phyloP scores from a whole-genome alignment of 2,329 filamentous ascomycete genomes.

The Balansia obtecta region DNA sequence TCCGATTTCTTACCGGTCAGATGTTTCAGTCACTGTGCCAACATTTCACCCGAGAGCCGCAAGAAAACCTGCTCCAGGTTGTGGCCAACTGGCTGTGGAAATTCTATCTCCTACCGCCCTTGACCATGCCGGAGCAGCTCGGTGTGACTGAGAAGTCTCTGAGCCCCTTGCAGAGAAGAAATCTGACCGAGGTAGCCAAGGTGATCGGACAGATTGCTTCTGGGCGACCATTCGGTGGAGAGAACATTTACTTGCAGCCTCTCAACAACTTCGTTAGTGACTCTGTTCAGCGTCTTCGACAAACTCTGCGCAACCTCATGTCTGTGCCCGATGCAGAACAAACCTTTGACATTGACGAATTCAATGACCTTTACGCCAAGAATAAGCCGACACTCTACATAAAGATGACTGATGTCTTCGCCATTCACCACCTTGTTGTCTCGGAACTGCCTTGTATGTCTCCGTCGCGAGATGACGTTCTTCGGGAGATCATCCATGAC shows the following conservation, averaged over 20 bases:
- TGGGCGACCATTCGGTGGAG: constrained; percentile 82
- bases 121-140: constrained; percentile 82
- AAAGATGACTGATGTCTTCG: constrained; percentile 95
- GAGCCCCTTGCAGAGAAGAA: constrained; percentile 84
- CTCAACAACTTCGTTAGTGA: constrained; percentile 85
- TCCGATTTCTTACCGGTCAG: constrained; percentile 78
- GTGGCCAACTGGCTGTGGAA: constrained; percentile 91
- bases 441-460: constrained; percentile 68
- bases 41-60: constrained; percentile 70
- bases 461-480: constrained; percentile 68
- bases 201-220: constrained; percentile 79
- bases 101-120: constrained; percentile 80
- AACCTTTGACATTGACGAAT: constrained; percentile 97
- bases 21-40: constrained; percentile 67
- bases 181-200: constrained; percentile 80
- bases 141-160: constrained; percentile 85
- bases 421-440: constrained; percentile 80
- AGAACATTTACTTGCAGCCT: constrained; percentile 91
- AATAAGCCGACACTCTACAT: constrained; percentile 98
- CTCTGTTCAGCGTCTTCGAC: constrained; percentile 65
- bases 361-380: constrained; percentile 93
- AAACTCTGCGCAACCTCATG: constrained; percentile 67
- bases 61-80: constrained; percentile 65
- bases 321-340: constrained; percentile 75
- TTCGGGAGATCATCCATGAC: constrained; percentile 86